Conservation (phyloP, 2,329 filamentous ascomycete genomes). For the Aspergillus sp. region DNA sequence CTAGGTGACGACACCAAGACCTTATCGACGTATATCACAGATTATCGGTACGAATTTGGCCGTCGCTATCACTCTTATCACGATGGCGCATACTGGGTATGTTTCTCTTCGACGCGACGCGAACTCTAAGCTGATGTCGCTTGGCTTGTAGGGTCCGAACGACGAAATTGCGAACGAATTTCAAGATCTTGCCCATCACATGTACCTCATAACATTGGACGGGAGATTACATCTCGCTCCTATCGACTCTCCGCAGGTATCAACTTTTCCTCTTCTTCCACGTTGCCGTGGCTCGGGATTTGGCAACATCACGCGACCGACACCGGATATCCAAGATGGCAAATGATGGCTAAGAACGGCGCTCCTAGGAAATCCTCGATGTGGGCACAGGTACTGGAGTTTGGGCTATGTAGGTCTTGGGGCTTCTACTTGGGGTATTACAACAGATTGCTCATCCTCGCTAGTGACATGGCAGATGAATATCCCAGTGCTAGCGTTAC, state of each 20-base stretch:
- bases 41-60: slow-evolving; percentile 30
- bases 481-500: slow-evolving; percentile 43
- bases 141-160: slow-evolving; percentile 16
- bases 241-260: slow-evolving; percentile 3
- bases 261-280: not conserved
- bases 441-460: not conserved
- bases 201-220: slow-evolving; percentile 35
- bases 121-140: not conserved
- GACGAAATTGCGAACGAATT: slow-evolving; percentile 22
- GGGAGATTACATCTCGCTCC: slow-evolving; percentile 32
- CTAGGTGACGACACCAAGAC: slow-evolving; percentile 27
- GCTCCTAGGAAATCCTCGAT: slow-evolving; percentile 19
- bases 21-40: slow-evolving; percentile 19
- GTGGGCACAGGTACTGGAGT: slow-evolving; percentile 23
- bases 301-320: too few relatives aligned
- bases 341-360: not conserved
- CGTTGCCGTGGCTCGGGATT: too few relatives aligned
- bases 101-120: not conserved
- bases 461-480: slow-evolving; percentile 33
- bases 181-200: slow-evolving; percentile 35
- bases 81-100: slow-evolving; percentile 24
- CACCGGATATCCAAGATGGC: too few relatives aligned
- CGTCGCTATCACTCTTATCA: slow-evolving; percentile 35
- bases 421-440: too few relatives aligned
- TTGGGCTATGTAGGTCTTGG: slow-evolving; percentile 18